Conservation (phyloP, 352 stramenopile species). For the Pythium volutum region DNA sequence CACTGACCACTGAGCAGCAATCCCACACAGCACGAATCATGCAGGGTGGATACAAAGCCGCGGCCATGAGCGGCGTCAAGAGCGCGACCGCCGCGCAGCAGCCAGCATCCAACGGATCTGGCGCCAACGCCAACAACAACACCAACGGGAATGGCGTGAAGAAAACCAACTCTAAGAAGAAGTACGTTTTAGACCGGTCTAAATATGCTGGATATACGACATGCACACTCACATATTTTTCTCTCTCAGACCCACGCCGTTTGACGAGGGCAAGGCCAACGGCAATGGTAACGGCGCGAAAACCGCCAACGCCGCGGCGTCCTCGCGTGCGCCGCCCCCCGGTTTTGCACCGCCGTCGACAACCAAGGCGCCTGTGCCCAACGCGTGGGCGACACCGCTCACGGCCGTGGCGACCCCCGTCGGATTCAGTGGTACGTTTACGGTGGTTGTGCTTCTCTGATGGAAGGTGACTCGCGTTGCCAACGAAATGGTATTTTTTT, state of each 20-base stretch:
- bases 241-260: slow-evolving; percentile 11
- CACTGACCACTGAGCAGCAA: neutral
- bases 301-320: slow-evolving; percentile 7
- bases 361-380: slow-evolving; percentile 5
- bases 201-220: neutral
- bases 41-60: slow-evolving; percentile 26
- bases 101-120: slow-evolving; percentile 9
- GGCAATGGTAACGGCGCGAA: slow-evolving; percentile 1
- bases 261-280: slow-evolving; percentile 20
- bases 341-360: slow-evolving; percentile 28
- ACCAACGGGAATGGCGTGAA: slow-evolving; percentile 13
- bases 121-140: slow-evolving; percentile 11
- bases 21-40: neutral
- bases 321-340: slow-evolving; percentile 31
- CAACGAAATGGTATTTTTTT: neutral
- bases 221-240: neutral
- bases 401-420: neutral
- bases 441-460: neutral
- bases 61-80: slow-evolving; percentile 16
- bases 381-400: slow-evolving; percentile 8
- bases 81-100: neutral
- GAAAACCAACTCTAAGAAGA: slow-evolving; percentile 26
- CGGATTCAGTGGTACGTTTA: slow-evolving; percentile 47
- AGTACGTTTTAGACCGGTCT: slow-evolving; percentile 14
- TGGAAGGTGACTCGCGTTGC: neutral